Evolutionary conservation across 768 basidiomycete species (phyloP), one percentile per base, ranked within the genome.

Genomic region (Lactifluus volemus): DNA sequence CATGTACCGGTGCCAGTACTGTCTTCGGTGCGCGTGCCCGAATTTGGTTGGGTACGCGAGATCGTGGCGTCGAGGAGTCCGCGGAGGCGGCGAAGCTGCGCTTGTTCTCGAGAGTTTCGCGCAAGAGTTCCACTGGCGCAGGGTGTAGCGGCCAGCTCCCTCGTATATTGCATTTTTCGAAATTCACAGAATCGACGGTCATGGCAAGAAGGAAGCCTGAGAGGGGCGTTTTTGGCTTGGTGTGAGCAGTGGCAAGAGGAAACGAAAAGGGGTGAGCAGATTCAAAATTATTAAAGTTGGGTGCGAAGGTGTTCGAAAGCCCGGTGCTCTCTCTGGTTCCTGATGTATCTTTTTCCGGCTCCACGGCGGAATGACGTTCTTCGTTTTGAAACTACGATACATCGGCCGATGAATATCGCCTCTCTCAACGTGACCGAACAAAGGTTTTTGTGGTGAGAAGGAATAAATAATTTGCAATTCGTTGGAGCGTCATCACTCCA

Each of bases 131-230:
- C 74, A 76, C 65, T 76, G 75, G 44, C 68, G 68, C 55, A 75
- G 68, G n/a, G 75, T 76, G 57, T 76, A 73, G 70, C 72, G 5
- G 74, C 74, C 29, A 76, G 68, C 63, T 76, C 74, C 47, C 68
- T 68, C 21, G 75, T 67, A 58, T 76, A 76, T 41, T 69, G 72
- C 21, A 70, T 67, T 63, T 75, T 74, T 41, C 68, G 66, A 11
- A 63, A 54, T 49, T 73, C 72, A 71, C 25, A 29, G 69, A 67
- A 25, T 65, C 65, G 17, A 60, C 4, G 25, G 65, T 63, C 65
- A 61, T 57, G 49, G 49, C 45, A 21, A 44, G 21, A 29, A 19
- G 30, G 32, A 5, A 34, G 9, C n/a, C n/a, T n/a, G n/a, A n/a
- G n/a, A n/a, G n/a, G n/a, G n/a, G n/a, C n/a, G n/a, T n/a, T n/a